Percentiles rank a stretch among this genome's conserved stretches.
Evolutionary conservation across 2,329 filamentous ascomycete species (phyloP).

Genomic region (Aspergillus flavus): DNA sequence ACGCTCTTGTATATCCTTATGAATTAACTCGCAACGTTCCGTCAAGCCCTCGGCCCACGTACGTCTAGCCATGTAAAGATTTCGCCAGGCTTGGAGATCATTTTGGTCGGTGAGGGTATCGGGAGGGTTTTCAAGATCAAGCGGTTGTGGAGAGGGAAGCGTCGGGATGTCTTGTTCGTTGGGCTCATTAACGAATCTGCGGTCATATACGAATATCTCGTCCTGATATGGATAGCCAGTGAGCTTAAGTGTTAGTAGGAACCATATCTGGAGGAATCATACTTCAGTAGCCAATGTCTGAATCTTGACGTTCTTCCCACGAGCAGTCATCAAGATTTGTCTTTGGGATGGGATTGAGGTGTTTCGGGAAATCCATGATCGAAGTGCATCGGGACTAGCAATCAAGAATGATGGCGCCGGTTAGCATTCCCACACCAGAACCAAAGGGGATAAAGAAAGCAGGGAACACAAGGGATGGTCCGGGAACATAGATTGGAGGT

Average conservation of each 20-base stretch:
- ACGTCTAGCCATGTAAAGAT: slow-evolving; percentile 77
- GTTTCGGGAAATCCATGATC: slow-evolving; percentile 74
- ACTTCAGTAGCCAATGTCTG: slow-evolving; percentile 82
- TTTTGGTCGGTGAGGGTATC: slow-evolving; percentile 80
- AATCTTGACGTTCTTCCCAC: slow-evolving; percentile 80
- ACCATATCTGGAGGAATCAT: slow-evolving; percentile 25
- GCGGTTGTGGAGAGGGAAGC: slow-evolving; percentile 58
- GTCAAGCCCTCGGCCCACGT: slow-evolving; percentile 75
- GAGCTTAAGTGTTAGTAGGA: background rate
- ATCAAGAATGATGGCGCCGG: slow-evolving; percentile 22
- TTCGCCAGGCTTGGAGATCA: slow-evolving; percentile 84
- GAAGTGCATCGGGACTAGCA: slow-evolving; percentile 77
- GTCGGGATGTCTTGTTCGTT: slow-evolving; percentile 53
- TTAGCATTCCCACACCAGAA: slow-evolving; percentile 12
- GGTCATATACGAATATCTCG: slow-evolving; percentile 91
- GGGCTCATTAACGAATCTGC: slow-evolving; percentile 62
- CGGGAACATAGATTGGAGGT: slow-evolving; percentile 5
- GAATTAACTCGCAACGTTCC: slow-evolving; percentile 69
- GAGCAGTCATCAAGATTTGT: slow-evolving; percentile 83
- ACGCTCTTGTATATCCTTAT: slow-evolving; percentile 60
- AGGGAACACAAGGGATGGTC: slow-evolving; percentile 9
- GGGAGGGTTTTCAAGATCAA: slow-evolving; percentile 66
- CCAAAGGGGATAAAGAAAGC: background rate
- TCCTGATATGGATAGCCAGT: slow-evolving; percentile 53
- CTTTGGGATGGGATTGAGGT: slow-evolving; percentile 73